These are phyloP conservation scores for Lumnitzera littorea DNA, from an alignment of 345 rosid species.

Conservation along the genomic window DNA sequence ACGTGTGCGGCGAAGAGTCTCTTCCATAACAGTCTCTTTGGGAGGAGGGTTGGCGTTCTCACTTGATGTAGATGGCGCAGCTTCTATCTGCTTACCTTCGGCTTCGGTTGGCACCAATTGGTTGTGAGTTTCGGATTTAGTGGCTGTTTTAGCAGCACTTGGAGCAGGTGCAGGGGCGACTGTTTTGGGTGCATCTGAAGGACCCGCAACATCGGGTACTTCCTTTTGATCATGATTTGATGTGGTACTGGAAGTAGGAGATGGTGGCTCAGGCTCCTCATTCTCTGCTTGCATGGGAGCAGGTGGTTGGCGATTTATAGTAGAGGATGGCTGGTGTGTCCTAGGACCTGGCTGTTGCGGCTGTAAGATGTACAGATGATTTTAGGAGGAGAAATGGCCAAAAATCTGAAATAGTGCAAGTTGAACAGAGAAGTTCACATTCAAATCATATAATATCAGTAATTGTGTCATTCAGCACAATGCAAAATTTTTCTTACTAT, in stretches of 20 bases:
- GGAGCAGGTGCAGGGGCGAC: conserved; percentile 18
- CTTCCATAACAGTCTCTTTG: conserved; percentile 53
- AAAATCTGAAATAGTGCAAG: no score
- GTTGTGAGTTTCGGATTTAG: conserved; percentile 2
- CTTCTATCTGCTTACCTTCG: conserved; percentile 42
- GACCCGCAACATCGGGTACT: conserved; percentile 29
- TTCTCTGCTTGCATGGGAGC: conserved; percentile 21
- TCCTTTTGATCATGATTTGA: conserved; percentile 56
- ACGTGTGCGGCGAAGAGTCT: conserved; percentile 28
- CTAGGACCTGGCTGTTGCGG: conserved; percentile 26
- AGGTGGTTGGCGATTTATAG: conserved; percentile 33
- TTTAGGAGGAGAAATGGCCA: no score
- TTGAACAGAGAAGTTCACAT: no score
- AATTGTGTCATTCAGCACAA: no score
- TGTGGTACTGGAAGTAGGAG: conserved; percentile 61
- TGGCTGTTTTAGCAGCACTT: conserved; percentile 5
- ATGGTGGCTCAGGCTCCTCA: conserved; percentile 60
- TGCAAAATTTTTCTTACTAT: no score
- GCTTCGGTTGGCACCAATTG: conserved; percentile 26
- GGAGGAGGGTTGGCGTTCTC: conserved; percentile 36
- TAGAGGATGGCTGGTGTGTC: conserved; percentile 26
- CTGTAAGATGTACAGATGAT: conserved; percentile 11
- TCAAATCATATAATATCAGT: no score
- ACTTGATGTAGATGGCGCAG: conserved; percentile 24
- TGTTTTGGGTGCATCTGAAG: conserved; percentile 30